Evolutionary conservation across 352 stramenopile genomes (phyloP), one percentile per base, ranked within the genome.

Genomic region (Saprolegnia parasitica): DNA sequence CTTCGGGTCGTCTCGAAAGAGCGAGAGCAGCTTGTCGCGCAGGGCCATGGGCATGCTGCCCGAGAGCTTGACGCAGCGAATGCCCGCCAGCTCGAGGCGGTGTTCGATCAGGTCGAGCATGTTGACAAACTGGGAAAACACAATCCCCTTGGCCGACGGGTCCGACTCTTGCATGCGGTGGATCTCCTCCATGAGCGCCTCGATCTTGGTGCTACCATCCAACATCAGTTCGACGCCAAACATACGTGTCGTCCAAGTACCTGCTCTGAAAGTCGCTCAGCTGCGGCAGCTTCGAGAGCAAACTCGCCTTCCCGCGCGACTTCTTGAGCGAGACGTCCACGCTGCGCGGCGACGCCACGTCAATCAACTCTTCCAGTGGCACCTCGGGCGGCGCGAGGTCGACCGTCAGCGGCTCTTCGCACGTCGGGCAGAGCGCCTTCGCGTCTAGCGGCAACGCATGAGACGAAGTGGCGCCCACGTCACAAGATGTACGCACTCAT

Each of bases 91-190:
- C 11, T 97, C 86, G 46, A 99, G 78, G 11, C 97, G 88, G 80
- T 97, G 98, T 65, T 99, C 88, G 71, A 99, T 95, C 16, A 99
- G 88, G 77, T 99, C 97, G 4, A 99, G 86, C 96, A 99, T 99
- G 70, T 99, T 99, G 23, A 99, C 96, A 80, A 99, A 99, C 76
- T 97, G 87, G 5, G 90, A 98, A 71, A 99, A 99, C 11, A 99
- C 95, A 56, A 99, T 98, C 0, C 96, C 96, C 80, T 99, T 99
- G 55, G 89, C 94, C 1, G 93, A 96, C 13, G 91, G 91, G 73
- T 98, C 97, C 0, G 83, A 82, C 64, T 84, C 56, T 24, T 94
- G 83, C 95, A 99, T 99, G 39, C 88, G 74, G 56, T 98, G 84
- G 0, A 99, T 76, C 73, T 99, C 96, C 72, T 98, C 81, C 75